Base-by-base conservation (phyloP, 2,329 filamentous ascomycete species). In the Hymenoscyphus scutula region DNA sequence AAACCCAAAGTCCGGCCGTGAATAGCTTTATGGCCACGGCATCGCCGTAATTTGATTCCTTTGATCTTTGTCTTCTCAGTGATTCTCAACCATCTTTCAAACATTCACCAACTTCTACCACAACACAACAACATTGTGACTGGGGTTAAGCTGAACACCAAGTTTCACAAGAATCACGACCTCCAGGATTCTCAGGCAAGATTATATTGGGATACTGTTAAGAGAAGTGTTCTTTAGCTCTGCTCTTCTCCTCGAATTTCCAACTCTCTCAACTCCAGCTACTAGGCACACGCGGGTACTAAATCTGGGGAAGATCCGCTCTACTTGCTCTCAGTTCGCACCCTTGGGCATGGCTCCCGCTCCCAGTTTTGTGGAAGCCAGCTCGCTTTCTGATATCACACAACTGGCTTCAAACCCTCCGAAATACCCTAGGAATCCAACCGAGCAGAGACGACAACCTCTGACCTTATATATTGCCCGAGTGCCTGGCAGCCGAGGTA, bases 401-500 rank as follows among this genome's bases (percentile, higher is more conserved):
- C 80, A 84, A 51, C 84, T 97, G 66, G 94, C 95, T 66, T 84
- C 89, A 58, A 92, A 96, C 71, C 95, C 94, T 51, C 94, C 95
- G 55, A 84, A 88, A 70, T 95, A 96, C 75, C 91, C 92, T 57
- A 84, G 89, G 71, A 91, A 91, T 72, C 89, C 91, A 5, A 85
- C 87, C 2, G 87, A 89, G 68, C 79, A 83, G 70, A 84, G 80
- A 66, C 84, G 88, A 66, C 86, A 91, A 57, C 87, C 91, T 3
- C 76, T 98, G 58, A 87, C 88, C 2, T 83, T 99, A 48, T 99
- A 99, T 77, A 96, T 99, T 68, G 92, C 94, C 38, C 83, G 94
- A 68, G 94, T 99, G 0, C 95, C 95, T 1, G 94, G 94, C 25
- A 96, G 90, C 66, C 86, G 88, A 87, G 91, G 92, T 93, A 80